These are phyloP conservation scores for Lasiodiplodia hormozganensis DNA, from an alignment of 2,329 filamentous ascomycete genomes.

Conservation along the genomic window DNA sequence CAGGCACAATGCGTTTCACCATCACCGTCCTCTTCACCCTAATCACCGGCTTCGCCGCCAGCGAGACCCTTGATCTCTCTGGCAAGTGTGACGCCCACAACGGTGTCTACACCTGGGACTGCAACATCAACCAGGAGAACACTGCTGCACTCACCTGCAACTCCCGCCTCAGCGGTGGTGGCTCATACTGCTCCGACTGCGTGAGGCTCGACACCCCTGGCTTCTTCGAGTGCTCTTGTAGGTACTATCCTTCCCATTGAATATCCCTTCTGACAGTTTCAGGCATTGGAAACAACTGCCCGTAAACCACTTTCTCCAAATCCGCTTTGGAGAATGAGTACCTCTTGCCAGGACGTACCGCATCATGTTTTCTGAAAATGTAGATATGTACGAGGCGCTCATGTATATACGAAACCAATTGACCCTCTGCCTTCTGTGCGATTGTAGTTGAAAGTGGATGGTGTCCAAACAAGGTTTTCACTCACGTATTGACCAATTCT, in stretches of 20 bases:
- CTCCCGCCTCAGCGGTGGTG: neutral
- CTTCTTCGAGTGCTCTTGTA: slow-evolving; percentile 7
- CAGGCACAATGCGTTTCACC: slow-evolving; percentile 4
- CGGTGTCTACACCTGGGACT: slow-evolving; percentile 9
- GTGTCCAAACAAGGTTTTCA: too few species aligned
- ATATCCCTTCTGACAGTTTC: neutral
- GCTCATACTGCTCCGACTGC: slow-evolving; percentile 18
- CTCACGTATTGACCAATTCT: too few species aligned
- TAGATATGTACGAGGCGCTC: too few species aligned
- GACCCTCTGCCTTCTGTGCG: too few species aligned
- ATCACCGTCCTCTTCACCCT: neutral
- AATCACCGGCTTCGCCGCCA: neutral
- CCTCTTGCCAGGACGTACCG: too few species aligned
- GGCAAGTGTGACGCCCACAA: neutral
- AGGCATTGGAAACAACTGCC: neutral
- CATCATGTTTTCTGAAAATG: too few species aligned
- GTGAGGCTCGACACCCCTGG: slow-evolving; percentile 10
- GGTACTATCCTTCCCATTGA: neutral
- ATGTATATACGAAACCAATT: too few species aligned
- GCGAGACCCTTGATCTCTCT: neutral
- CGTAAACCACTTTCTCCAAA: neutral
- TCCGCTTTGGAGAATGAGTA: too few species aligned
- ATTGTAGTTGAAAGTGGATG: too few species aligned
- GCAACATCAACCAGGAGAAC: slow-evolving; percentile 11
- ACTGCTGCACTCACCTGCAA: slow-evolving; percentile 5